These are phyloP conservation scores for Apophysomyces sp. DNA, from an alignment of 371 early-diverging fungal species.

Conservation along the genomic window DNA sequence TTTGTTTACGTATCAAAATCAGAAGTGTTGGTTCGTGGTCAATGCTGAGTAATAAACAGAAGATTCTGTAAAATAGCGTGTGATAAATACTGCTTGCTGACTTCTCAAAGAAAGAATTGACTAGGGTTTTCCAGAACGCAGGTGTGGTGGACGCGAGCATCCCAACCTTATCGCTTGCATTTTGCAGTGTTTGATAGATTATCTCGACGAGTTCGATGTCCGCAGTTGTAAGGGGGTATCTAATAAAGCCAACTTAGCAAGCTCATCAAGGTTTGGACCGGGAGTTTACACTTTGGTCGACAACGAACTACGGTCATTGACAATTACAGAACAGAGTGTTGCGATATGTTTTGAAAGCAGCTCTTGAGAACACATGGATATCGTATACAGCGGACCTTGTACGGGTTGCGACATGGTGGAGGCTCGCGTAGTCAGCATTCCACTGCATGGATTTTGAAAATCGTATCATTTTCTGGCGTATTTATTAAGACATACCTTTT, in stretches of 20 bases:
- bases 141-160: conserved; percentile 30
- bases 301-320: conserved; percentile 19
- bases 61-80: conserved; percentile 39
- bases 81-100: conserved; percentile 43
- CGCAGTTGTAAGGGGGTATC: conserved; percentile 24
- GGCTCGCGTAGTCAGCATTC: conserved; percentile 27
- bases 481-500: conserved; percentile 17
- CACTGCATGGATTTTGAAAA: conserved; percentile 16
- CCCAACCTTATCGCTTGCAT: conserved; percentile 25
- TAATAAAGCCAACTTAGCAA: neutral
- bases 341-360: conserved; percentile 25
- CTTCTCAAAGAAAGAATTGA: conserved; percentile 46
- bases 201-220: conserved; percentile 40
- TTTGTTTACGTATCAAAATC: conserved; percentile 25
- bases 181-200: conserved; percentile 27
- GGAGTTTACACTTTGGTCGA: conserved; percentile 20
- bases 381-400: conserved; percentile 37
- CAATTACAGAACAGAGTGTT: conserved; percentile 23
- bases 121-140: conserved; percentile 39
- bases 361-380: conserved; percentile 26
- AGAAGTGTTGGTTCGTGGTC: conserved; percentile 25
- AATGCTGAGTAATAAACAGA: conserved; percentile 22
- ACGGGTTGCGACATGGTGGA: conserved; percentile 28
- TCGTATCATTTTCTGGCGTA: neutral
- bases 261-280: neutral